phyloP scores from a whole-genome alignment of 2,329 filamentous ascomycete species.

The Claviceps humidiphila region DNA sequence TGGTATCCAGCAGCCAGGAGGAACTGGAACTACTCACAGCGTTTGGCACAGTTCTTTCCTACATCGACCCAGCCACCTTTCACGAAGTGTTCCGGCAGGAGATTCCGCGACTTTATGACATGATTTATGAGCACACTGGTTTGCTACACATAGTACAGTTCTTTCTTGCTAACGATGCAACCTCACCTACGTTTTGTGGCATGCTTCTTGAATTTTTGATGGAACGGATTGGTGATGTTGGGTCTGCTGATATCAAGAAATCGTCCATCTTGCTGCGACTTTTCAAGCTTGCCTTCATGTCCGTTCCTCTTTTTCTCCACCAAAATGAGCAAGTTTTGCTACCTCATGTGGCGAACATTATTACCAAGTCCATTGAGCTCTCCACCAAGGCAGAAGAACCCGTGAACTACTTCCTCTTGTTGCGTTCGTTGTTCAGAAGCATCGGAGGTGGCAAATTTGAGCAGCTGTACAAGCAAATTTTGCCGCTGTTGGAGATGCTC shows the following conservation, averaged over 20 bases:
- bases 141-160: conserved; percentile 94
- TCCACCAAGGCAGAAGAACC: conserved; percentile 93
- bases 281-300: conserved; percentile 99
- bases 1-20: conserved; percentile 85
- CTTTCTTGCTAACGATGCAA: conserved; percentile 96
- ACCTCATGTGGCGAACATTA: conserved; percentile 92
- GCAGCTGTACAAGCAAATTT: conserved; percentile 93
- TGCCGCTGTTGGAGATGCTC: conserved; percentile 93
- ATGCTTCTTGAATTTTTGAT: conserved; percentile 97
- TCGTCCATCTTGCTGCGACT: conserved; percentile 84
- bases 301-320: conserved; percentile 84
- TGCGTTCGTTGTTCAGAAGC: conserved; percentile 85
- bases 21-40: conserved; percentile 96
- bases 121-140: conserved; percentile 94
- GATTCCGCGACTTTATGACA: conserved; percentile 90
- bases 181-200: conserved; percentile 91
- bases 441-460: conserved; percentile 97
- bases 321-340: conserved; percentile 94
- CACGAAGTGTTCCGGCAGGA: conserved; percentile 97
- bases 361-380: conserved; percentile 92
- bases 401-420: conserved; percentile 94
- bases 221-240: conserved; percentile 91
- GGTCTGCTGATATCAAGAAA: conserved; percentile 80
- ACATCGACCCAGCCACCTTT: conserved; percentile 94
- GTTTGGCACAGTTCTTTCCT: conserved; percentile 96